Conservation (phyloP, 23 red algal genomes). For the Cyanidioschyzon merolae region DNA sequence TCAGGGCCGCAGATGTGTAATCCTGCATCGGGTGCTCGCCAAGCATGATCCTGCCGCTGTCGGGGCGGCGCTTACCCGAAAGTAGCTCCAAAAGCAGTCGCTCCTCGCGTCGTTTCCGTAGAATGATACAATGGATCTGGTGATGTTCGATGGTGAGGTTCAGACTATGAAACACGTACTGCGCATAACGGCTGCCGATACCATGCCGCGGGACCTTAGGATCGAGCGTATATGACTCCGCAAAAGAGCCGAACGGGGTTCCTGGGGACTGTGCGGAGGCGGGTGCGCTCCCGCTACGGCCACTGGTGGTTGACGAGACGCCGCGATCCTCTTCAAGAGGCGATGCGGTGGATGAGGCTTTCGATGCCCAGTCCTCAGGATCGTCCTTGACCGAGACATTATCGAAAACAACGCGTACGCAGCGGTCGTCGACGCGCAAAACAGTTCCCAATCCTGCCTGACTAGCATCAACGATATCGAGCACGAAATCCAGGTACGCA, state of each 20-base stretch:
- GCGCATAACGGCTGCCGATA: background rate
- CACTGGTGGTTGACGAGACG: background rate
- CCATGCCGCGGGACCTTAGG: slow-evolving; percentile 1
- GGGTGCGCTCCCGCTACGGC: background rate
- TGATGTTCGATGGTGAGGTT: slow-evolving; percentile 8
- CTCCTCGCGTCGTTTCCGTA: background rate
- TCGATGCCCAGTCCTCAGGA: background rate
- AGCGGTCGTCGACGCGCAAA: background rate
- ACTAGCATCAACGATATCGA: slow-evolving; percentile 3
- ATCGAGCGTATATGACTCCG: too few relatives aligned
- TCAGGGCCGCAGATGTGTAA: background rate
- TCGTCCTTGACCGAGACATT: background rate
- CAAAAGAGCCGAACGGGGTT: too few relatives aligned
- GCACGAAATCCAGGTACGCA: slow-evolving; percentile 5
- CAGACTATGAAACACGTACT: background rate
- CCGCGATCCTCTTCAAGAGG: too few relatives aligned
- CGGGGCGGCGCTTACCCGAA: background rate
- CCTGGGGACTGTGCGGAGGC: background rate
- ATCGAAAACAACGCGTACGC: background rate
- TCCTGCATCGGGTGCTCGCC: slow-evolving; percentile 2
- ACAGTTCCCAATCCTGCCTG: background rate
- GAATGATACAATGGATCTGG: background rate
- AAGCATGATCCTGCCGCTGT: background rate
- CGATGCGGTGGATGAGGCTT: background rate
- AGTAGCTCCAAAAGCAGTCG: slow-evolving; percentile 10